Evolutionary conservation across 2,329 filamentous ascomycete species (phyloP).

Genomic region (Lecanicillium sp.): DNA sequence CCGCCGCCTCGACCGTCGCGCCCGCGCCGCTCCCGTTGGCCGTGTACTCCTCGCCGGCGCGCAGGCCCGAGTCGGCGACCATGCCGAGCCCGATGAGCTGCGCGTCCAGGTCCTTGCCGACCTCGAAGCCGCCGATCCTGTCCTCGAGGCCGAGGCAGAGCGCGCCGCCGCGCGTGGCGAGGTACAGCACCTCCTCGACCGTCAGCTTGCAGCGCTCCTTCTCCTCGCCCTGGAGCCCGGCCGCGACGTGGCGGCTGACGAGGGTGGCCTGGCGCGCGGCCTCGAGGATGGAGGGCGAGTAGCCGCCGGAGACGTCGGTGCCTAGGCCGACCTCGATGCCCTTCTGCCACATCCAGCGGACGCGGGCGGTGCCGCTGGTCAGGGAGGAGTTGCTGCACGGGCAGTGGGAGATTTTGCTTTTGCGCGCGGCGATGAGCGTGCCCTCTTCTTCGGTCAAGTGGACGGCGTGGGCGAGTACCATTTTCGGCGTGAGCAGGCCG

Average conservation of each 20-base stretch:
- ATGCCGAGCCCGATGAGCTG: constrained; percentile 66
- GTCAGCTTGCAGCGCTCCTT: constrained; percentile 58
- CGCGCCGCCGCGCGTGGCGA: constrained; percentile 85
- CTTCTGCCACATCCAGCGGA: constrained; percentile 66
- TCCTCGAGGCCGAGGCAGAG: constrained; percentile 67
- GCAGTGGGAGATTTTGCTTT: constrained; percentile 73
- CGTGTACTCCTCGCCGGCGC: constrained; percentile 19
- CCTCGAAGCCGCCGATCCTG: constrained; percentile 72
- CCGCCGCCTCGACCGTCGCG: neutral
- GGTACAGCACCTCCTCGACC: constrained; percentile 80
- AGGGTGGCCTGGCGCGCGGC: constrained; percentile 76
- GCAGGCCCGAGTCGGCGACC: constrained; percentile 37
- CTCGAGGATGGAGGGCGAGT: constrained; percentile 73
- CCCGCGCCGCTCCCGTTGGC: constrained; percentile 4
- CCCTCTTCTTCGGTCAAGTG: constrained; percentile 67
- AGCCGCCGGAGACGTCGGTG: constrained; percentile 87
- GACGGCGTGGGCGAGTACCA: constrained; percentile 80
- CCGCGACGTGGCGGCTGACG: constrained; percentile 66
- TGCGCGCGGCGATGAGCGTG: constrained; percentile 51
- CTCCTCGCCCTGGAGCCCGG: constrained; percentile 34
- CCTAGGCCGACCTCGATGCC: constrained; percentile 79
- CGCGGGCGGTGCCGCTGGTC: constrained; percentile 69
- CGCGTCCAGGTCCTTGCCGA: constrained; percentile 86
- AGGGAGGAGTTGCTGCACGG: constrained; percentile 81
- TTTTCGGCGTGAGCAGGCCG: constrained; percentile 63